A percentile compares a stretch with the other conserved stretches of the same genome.
These are phyloP conservation scores for Hibiscus syriacus DNA, from an alignment of 345 rosid species.

Conservation along the genomic window DNA sequence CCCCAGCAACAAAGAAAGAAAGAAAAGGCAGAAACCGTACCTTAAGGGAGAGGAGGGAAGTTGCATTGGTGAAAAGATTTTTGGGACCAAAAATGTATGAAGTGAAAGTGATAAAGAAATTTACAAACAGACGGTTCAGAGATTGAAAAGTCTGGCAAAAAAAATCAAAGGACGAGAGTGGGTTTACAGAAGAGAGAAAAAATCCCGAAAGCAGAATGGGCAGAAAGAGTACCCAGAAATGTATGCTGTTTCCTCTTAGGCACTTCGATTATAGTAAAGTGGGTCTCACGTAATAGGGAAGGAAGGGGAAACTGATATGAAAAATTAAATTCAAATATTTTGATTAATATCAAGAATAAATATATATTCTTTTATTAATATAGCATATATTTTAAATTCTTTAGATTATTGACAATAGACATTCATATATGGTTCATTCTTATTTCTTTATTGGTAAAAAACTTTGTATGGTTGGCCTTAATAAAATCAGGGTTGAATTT, in stretches of 20 bases:
- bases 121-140: conserved; percentile 6
- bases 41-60: not conserved
- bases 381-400: no score
- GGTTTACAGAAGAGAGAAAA: not conserved
- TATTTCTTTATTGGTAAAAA: no score
- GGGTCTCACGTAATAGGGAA: conserved; percentile 17
- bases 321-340: no score
- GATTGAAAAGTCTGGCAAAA: conserved; percentile 25
- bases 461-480: no score
- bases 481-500: no score
- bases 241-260: not conserved
- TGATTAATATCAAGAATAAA: no score
- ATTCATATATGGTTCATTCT: no score
- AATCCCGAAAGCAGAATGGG: not conserved
- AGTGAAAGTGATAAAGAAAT: not conserved
- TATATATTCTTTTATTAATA: no score
- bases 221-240: not conserved
- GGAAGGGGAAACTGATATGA: no score
- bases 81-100: not conserved
- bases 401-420: no score
- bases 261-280: conserved; percentile 19
- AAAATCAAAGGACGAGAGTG: not conserved
- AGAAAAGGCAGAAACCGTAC: conserved; percentile 3
- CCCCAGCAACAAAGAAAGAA: not conserved
- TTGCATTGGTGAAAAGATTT: conserved; percentile 6